These are phyloP conservation scores for Xylariales sp. DNA, from an alignment of 2,329 filamentous ascomycete species.

Conservation along the genomic window DNA sequence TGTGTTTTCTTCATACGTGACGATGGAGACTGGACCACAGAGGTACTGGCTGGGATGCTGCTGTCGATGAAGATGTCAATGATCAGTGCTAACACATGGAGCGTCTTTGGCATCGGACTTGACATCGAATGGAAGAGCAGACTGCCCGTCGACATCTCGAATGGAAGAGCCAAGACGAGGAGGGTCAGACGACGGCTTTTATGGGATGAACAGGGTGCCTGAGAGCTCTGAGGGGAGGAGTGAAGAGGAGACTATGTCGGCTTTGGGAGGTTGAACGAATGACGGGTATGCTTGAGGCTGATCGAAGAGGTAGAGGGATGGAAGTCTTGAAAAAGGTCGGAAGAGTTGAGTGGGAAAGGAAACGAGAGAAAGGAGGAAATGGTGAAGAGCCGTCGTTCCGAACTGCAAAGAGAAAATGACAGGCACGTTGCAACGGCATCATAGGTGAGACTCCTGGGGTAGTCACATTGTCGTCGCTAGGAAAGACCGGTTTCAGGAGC, in stretches of 20 bases:
- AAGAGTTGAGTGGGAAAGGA: neutral
- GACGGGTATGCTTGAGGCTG: neutral
- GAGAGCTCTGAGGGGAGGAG: neutral
- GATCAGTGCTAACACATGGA: neutral
- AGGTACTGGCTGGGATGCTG: neutral
- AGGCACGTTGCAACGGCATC: neutral
- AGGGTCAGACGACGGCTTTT: neutral
- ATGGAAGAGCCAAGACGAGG: neutral
- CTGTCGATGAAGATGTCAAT: neutral
- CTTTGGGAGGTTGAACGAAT: neutral
- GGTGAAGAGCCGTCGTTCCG: neutral
- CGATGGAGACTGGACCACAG: neutral
- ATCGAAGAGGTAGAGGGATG: neutral
- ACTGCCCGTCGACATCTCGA: no score
- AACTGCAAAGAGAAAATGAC: neutral
- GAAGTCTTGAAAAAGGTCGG: neutral
- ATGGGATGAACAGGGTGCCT: neutral
- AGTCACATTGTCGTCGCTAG: neutral
- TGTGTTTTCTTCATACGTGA: no score
- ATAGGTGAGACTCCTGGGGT: neutral
- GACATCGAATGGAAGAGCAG: neutral
- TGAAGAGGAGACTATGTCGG: neutral
- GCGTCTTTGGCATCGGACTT: neutral
- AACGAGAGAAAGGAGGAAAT: neutral
- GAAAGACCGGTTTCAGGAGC: neutral